Evolutionary conservation across 2,329 filamentous ascomycete species (phyloP).

Genomic region (Endoconidiophora polonica): DNA sequence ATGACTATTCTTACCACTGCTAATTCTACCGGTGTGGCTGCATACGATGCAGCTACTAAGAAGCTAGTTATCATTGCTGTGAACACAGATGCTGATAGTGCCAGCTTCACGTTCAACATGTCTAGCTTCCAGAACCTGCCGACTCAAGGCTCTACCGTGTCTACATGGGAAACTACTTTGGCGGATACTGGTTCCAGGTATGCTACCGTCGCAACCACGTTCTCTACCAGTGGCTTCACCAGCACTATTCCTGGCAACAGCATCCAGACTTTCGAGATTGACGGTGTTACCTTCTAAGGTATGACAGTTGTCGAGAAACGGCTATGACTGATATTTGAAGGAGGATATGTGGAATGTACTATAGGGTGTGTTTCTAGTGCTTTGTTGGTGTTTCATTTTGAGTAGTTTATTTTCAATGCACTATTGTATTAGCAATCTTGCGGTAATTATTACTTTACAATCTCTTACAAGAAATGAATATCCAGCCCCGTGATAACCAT

Average conservation of each 20-base stretch:
- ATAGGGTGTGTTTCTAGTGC: slow-evolving; percentile 8
- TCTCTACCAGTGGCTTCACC: slow-evolving; percentile 23
- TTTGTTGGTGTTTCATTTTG: too few species aligned
- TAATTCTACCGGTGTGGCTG: slow-evolving; percentile 23
- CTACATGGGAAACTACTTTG: slow-evolving; percentile 22
- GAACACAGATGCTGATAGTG: slow-evolving; percentile 20
- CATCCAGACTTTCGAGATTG: slow-evolving; percentile 25
- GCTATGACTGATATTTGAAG: too few species aligned
- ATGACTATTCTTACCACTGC: slow-evolving; percentile 22
- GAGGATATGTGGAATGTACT: background rate
- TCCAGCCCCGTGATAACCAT: too few species aligned
- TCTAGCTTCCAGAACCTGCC: slow-evolving; percentile 20
- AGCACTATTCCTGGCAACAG: slow-evolving; percentile 20
- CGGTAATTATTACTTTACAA: too few species aligned
- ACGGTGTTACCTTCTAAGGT: slow-evolving; percentile 16
- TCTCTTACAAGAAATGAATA: too few species aligned
- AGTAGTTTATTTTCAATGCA: too few species aligned
- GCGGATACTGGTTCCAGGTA: slow-evolving; percentile 22
- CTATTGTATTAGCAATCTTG: too few species aligned
- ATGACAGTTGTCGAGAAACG: background rate
- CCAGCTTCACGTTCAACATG: slow-evolving; percentile 24
- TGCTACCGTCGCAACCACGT: slow-evolving; percentile 19
- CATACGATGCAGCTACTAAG: slow-evolving; percentile 21
- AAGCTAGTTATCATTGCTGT: slow-evolving; percentile 25
- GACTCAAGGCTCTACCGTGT: slow-evolving; percentile 19